A percentile compares a stretch with the other conserved stretches of the same genome.
phyloP scores from a whole-genome alignment of 495 filamentous ascomycete species.

The Hyaloscypha bicolor region DNA sequence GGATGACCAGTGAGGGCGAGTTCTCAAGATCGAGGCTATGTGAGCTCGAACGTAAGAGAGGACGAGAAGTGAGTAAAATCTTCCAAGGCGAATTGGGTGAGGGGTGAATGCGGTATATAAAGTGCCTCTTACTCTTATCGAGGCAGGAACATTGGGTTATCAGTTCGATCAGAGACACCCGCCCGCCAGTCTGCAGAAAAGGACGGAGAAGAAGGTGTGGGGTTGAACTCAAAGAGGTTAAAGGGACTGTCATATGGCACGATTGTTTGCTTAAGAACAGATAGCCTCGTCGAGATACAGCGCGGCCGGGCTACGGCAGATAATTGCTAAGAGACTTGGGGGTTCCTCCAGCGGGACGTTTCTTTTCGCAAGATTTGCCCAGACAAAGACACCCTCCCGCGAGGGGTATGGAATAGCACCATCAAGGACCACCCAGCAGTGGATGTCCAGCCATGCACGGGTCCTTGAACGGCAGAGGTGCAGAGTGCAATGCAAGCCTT shows the following conservation, averaged over 20 bases:
- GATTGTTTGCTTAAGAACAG: not conserved
- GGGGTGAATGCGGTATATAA: conserved; percentile 1
- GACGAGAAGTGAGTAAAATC: not conserved
- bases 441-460: not conserved
- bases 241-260: conserved; percentile 14
- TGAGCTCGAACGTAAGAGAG: not conserved
- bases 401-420: not conserved
- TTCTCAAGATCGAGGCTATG: not conserved
- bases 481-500: not conserved
- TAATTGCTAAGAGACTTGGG: not conserved
- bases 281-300: not conserved
- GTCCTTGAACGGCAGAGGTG: not conserved
- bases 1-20: not conserved
- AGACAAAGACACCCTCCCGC: not conserved
- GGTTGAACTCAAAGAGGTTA: conserved; percentile 12
- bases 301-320: not conserved
- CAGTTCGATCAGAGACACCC: not conserved
- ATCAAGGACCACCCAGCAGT: not conserved
- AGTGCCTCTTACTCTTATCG: not conserved
- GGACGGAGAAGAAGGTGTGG: conserved; percentile 5
- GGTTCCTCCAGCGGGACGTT: not conserved
- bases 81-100: not conserved
- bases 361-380: not conserved
- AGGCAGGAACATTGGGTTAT: conserved; percentile 2
- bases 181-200: not conserved